Conservation (phyloP, 73 alveolate species). For the Paramecium sonneborni region DNA sequence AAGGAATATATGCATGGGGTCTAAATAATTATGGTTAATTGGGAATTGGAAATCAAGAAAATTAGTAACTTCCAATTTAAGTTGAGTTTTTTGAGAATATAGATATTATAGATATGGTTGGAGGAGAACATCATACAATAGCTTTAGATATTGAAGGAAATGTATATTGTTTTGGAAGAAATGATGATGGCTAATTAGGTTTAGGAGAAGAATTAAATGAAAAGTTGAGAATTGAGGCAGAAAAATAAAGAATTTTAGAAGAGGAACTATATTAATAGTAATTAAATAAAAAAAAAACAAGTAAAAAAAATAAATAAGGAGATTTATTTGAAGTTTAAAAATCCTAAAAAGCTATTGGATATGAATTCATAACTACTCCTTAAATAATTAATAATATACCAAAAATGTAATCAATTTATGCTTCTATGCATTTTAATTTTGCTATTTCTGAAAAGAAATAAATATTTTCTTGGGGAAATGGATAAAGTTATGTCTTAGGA, state of each 20-base stretch:
- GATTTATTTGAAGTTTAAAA: not conserved
- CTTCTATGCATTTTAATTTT: conserved; percentile 7
- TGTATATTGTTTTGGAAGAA: conserved; percentile 70
- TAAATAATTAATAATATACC: not conserved
- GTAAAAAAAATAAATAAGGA: not conserved
- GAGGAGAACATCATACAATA: conserved; percentile 73
- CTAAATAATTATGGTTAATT: conserved; percentile 70
- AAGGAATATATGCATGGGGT: conserved; percentile 71
- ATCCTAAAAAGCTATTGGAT: not conserved
- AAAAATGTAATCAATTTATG: conserved; percentile 33
- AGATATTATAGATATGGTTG: conserved; percentile 59
- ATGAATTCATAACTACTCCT: conserved; percentile 39
- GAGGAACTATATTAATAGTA: not conserved
- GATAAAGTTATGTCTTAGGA: conserved; percentile 56
- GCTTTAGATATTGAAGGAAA: conserved; percentile 64
- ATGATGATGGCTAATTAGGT: conserved; percentile 72
- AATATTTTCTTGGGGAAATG: conserved; percentile 63
- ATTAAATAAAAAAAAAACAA: not conserved
- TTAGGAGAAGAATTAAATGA: conserved; percentile 58
- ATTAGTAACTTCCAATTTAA: conserved; percentile 33
- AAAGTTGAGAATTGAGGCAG: not conserved
- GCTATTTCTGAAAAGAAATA: not conserved
- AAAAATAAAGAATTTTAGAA: not conserved
- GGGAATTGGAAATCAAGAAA: conserved; percentile 62
- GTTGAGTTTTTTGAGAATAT: conserved; percentile 28